A percentile compares a stretch with the other conserved stretches of the same genome.
Evolutionary conservation across 768 basidiomycete species (phyloP).

Genomic region (Flagelloscypha sp.): DNA sequence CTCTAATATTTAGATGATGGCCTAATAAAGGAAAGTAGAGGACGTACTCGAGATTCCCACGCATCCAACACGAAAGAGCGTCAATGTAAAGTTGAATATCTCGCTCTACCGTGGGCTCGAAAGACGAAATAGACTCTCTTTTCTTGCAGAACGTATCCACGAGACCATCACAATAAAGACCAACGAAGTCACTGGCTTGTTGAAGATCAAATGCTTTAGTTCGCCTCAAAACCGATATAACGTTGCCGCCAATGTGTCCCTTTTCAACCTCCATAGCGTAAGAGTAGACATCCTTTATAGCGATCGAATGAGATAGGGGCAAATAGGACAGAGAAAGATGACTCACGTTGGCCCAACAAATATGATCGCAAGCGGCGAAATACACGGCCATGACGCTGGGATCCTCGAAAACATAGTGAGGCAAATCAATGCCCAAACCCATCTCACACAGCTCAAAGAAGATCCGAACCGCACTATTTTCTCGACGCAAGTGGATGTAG

Average conservation of each 20-base stretch:
- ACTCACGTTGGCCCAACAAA: slow-evolving; percentile 65
- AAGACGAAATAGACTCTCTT: slow-evolving; percentile 39
- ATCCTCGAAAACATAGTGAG: slow-evolving; percentile 53
- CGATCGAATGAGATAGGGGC: slow-evolving; percentile 3
- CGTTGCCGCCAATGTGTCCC: slow-evolving; percentile 57
- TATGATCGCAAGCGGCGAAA: slow-evolving; percentile 53
- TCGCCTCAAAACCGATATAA: slow-evolving; percentile 61
- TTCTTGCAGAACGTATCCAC: slow-evolving; percentile 42
- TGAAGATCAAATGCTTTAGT: slow-evolving; percentile 46
- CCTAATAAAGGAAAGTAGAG: slow-evolving; percentile 2
- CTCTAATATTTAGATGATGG: too few species aligned
- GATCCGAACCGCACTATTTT: slow-evolving; percentile 59
- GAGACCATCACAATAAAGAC: slow-evolving; percentile 38
- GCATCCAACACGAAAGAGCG: slow-evolving; percentile 50
- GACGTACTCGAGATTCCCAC: slow-evolving; percentile 50
- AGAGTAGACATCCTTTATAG: slow-evolving; percentile 54
- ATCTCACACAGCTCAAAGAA: slow-evolving; percentile 60
- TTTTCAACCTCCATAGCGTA: slow-evolving; percentile 68
- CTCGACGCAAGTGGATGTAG: slow-evolving; percentile 52
- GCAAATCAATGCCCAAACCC: slow-evolving; percentile 52
- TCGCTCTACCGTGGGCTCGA: slow-evolving; percentile 37
- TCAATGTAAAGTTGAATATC: slow-evolving; percentile 47
- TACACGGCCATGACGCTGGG: slow-evolving; percentile 44
- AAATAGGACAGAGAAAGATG: not conserved
- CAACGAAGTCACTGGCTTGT: slow-evolving; percentile 50